Percentiles rank a stretch among this genome's conserved stretches.
phyloP scores from a whole-genome alignment of 306 rosid genomes.

The Canavalia gladiata region DNA sequence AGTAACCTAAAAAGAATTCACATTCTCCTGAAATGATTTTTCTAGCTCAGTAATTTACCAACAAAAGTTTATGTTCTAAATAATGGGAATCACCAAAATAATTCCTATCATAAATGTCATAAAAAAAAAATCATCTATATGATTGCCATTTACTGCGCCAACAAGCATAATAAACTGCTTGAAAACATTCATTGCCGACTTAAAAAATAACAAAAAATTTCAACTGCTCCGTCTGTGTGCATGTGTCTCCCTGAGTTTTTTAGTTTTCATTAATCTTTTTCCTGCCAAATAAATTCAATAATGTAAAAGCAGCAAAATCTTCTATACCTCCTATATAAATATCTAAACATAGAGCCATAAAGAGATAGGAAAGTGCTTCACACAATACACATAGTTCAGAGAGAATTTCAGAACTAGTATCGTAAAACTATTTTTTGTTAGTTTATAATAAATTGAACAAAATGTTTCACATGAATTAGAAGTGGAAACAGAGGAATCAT shows the following conservation, averaged over 20 bases:
- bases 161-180: neutral
- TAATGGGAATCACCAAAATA: neutral
- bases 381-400: constrained; percentile 3
- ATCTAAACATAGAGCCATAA: neutral
- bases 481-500: neutral
- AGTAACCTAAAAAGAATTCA: neutral
- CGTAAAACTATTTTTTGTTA: neutral
- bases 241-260: constrained; percentile 28
- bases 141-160: constrained; percentile 10
- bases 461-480: too few relatives aligned
- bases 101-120: neutral
- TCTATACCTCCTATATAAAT: neutral
- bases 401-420: neutral
- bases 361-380: neutral
- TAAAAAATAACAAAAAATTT: neutral
- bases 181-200: neutral
- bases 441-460: neutral
- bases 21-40: constrained; percentile 4
- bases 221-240: neutral
- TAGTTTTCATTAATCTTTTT: constrained; percentile 19
- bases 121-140: neutral
- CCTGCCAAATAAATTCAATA: constrained; percentile 40
- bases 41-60: neutral
- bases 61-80: neutral
- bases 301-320: constrained; percentile 3